phyloP scores from a whole-genome alignment of 306 rosid genomes.

The Vicia faba region DNA sequence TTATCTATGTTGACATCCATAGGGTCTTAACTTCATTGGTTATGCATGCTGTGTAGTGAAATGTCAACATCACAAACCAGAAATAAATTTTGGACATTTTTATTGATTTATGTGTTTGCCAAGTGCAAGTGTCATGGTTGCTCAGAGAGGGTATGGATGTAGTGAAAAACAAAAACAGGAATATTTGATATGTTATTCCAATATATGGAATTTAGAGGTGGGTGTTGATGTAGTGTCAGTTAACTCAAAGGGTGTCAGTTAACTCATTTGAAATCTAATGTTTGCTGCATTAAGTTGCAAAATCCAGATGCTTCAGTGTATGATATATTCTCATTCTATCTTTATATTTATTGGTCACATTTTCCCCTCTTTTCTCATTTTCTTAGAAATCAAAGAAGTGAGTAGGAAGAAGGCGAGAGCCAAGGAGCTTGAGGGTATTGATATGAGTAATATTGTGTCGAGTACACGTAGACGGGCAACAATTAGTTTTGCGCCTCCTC shows the following conservation, averaged over 20 bases:
- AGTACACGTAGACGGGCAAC: slow-evolving; percentile 89
- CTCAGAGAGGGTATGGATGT: background rate
- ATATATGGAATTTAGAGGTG: background rate
- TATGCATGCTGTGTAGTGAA: slow-evolving; percentile 8
- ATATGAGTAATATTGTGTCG: slow-evolving; percentile 78
- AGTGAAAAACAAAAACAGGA: background rate
- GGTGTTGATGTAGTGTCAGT: slow-evolving; percentile 14
- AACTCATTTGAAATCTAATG: slow-evolving; percentile 2
- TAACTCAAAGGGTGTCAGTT: slow-evolving; percentile 12
- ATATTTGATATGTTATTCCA: background rate
- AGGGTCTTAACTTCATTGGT: slow-evolving; percentile 13
- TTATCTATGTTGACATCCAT: slow-evolving; percentile 3
- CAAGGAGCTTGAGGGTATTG: slow-evolving; percentile 97
- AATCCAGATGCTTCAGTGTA: background rate
- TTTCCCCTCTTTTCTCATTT: slow-evolving; percentile 30
- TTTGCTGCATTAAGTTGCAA: slow-evolving; percentile 30
- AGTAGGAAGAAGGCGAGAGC: slow-evolving; percentile 85
- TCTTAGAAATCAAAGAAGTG: slow-evolving; percentile 79
- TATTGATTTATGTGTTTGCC: slow-evolving; percentile 1
- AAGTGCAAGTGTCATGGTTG: slow-evolving; percentile 2
- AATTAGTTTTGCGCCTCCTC: slow-evolving; percentile 64
- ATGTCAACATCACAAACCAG: background rate
- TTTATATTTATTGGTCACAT: slow-evolving; percentile 17
- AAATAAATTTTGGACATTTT: background rate
- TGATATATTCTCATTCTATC: slow-evolving; percentile 24